Percentiles rank a stretch among this genome's conserved stretches.
These are phyloP conservation scores for Azolla pinnata DNA, from an alignment of 75 land plant genomes.

Conservation along the genomic window DNA sequence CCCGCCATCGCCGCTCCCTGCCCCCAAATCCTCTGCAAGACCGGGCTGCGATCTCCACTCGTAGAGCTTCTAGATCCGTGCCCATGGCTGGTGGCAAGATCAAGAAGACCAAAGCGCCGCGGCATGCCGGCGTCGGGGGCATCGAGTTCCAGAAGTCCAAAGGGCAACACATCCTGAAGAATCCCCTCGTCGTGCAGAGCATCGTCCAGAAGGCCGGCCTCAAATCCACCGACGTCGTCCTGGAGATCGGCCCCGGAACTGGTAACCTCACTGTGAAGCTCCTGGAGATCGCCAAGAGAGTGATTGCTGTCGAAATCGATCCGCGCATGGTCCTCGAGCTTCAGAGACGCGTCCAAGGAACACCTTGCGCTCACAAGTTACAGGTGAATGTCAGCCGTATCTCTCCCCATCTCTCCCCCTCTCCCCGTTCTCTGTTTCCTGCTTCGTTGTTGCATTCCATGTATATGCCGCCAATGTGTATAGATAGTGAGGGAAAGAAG, in stretches of 20 bases:
- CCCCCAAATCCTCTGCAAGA: no score
- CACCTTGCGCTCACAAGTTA: conserved; percentile 42
- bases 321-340: conserved; percentile 89
- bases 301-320: conserved; percentile 82
- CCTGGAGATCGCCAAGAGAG: conserved; percentile 69
- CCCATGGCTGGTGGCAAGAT: conserved; percentile 86
- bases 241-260: conserved; percentile 86
- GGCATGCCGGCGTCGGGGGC: conserved; percentile 39
- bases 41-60: no score
- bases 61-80: no score
- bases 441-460: no score
- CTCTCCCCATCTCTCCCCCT: no score
- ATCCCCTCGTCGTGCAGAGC: conserved; percentile 59
- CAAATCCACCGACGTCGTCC: conserved; percentile 66
- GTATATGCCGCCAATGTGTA: no score
- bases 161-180: conserved; percentile 80
- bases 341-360: conserved; percentile 73
- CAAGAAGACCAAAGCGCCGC: conserved; percentile 28
- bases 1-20: no score
- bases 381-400: no score
- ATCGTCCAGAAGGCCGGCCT: conserved; percentile 75
- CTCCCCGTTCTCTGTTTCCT: no score
- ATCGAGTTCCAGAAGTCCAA: conserved; percentile 69
- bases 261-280: conserved; percentile 89
- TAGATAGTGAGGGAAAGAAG: no score